phyloP scores from a whole-genome alignment of 148 eudicot genomes.

The Spergularia bocconei region DNA sequence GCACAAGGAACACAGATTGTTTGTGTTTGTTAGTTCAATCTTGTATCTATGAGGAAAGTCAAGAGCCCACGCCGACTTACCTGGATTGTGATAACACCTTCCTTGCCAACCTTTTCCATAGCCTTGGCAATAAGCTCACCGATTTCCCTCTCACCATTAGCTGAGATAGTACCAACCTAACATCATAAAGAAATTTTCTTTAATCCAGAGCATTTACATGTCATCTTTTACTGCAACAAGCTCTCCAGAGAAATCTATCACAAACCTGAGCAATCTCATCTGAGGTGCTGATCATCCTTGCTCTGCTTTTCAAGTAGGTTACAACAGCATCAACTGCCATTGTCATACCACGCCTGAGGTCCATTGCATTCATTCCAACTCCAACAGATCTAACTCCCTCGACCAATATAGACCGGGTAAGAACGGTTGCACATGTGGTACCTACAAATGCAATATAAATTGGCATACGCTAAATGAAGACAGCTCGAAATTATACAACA shows the following conservation, averaged over 20 bases:
- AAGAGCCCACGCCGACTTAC: slow-evolving; percentile 68
- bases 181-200: slow-evolving; percentile 18
- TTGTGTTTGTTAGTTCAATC: too few relatives aligned
- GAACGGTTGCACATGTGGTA: slow-evolving; percentile 93
- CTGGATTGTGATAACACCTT: slow-evolving; percentile 94
- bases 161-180: slow-evolving; percentile 93
- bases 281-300: slow-evolving; percentile 92
- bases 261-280: slow-evolving; percentile 81
- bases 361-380: slow-evolving; percentile 95
- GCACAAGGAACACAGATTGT: too few relatives aligned
- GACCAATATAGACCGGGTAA: slow-evolving; percentile 86
- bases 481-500: too few relatives aligned
- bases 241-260: not conserved
- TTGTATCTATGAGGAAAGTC: not conserved
- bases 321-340: slow-evolving; percentile 76
- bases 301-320: slow-evolving; percentile 72
- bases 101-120: slow-evolving; percentile 96
- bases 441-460: slow-evolving; percentile 40
- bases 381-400: slow-evolving; percentile 86
- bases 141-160: slow-evolving; percentile 83
- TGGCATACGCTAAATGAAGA: not conserved
- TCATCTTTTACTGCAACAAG: not conserved
- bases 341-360: slow-evolving; percentile 81
- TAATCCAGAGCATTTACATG: not conserved
- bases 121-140: slow-evolving; percentile 98